Evolutionary conservation across 2,329 filamentous ascomycete species (phyloP).

Genomic region (Monosporascus ibericus): DNA sequence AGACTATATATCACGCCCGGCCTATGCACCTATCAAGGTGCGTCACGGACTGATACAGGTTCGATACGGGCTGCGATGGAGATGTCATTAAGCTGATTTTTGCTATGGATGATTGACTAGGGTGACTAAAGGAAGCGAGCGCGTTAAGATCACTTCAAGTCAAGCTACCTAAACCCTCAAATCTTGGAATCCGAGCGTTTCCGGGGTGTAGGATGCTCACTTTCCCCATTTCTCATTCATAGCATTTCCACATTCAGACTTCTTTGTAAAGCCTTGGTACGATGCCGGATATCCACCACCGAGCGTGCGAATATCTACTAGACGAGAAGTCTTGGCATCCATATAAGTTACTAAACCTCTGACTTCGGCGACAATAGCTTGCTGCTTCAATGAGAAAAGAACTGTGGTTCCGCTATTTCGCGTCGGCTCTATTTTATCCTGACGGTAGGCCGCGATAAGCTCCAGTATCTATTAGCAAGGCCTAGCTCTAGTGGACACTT

Average conservation of each 20-base stretch:
- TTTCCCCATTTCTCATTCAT: constrained; percentile 8
- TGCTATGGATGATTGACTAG: too few species aligned
- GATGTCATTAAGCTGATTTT: too few species aligned
- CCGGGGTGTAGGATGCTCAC: too few species aligned
- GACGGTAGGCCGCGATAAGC: constrained; percentile 15
- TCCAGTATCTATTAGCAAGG: neutral
- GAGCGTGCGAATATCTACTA: constrained; percentile 13
- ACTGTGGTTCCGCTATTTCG: constrained; percentile 8
- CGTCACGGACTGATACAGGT: too few species aligned
- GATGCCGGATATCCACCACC: constrained; percentile 10
- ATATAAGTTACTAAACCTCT: constrained; percentile 14
- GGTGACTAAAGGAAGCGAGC: too few species aligned
- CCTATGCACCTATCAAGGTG: too few species aligned
- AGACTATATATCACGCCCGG: too few species aligned
- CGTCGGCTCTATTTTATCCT: constrained; percentile 12
- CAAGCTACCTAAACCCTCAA: too few species aligned
- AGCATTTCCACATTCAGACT: constrained; percentile 1
- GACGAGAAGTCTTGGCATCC: constrained; percentile 12
- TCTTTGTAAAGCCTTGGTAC: constrained; percentile 6
- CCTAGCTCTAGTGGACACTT: too few species aligned
- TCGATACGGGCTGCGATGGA: too few species aligned
- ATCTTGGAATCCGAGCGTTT: too few species aligned
- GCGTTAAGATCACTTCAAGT: too few species aligned
- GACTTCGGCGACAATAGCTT: constrained; percentile 15
- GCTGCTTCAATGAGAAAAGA: constrained; percentile 16